Conservation (phyloP, 2,329 filamentous ascomycete species). For the Monosporascus sp. region DNA sequence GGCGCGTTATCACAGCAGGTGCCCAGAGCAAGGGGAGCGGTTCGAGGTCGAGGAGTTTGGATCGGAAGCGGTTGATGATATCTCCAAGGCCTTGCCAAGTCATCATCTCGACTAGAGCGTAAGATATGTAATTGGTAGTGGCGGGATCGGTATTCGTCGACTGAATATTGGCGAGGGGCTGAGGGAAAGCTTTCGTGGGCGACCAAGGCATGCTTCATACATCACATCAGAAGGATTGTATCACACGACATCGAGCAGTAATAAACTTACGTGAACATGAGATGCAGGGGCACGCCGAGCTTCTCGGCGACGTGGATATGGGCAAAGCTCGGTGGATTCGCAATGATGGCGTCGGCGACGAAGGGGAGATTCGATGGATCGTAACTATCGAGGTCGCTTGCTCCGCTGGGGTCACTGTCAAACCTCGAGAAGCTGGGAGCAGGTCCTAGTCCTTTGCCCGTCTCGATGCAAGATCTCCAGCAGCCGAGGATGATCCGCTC, state of each 20-base stretch:
- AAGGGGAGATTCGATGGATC: conserved; percentile 22
- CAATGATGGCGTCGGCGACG: conserved; percentile 33
- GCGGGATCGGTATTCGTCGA: conserved; percentile 61
- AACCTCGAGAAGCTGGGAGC: conserved; percentile 34
- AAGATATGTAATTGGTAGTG: conserved; percentile 71
- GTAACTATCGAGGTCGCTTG: background rate
- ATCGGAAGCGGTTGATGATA: conserved; percentile 82
- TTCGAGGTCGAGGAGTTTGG: conserved; percentile 64
- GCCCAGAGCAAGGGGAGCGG: conserved; percentile 77
- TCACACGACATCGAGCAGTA: background rate
- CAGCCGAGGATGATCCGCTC: conserved; percentile 65
- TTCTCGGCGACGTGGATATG: conserved; percentile 63
- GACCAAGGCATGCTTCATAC: conserved; percentile 71
- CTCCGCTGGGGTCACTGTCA: conserved; percentile 8
- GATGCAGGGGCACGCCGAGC: conserved; percentile 58
- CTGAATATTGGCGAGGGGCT: conserved; percentile 79
- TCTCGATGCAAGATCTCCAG: conserved; percentile 70
- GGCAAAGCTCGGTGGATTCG: conserved; percentile 62
- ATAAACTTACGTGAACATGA: conserved; percentile 64
- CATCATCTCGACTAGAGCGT: conserved; percentile 83
- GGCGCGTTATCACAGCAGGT: conserved; percentile 69
- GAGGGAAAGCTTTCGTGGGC: conserved; percentile 78
- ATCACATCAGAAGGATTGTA: conserved; percentile 2
- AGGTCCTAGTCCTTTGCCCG: conserved; percentile 53
- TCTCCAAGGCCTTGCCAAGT: conserved; percentile 91